Evolutionary conservation across 2,329 filamentous ascomycete species (phyloP).

Genomic region (Cladosporium sp.): DNA sequence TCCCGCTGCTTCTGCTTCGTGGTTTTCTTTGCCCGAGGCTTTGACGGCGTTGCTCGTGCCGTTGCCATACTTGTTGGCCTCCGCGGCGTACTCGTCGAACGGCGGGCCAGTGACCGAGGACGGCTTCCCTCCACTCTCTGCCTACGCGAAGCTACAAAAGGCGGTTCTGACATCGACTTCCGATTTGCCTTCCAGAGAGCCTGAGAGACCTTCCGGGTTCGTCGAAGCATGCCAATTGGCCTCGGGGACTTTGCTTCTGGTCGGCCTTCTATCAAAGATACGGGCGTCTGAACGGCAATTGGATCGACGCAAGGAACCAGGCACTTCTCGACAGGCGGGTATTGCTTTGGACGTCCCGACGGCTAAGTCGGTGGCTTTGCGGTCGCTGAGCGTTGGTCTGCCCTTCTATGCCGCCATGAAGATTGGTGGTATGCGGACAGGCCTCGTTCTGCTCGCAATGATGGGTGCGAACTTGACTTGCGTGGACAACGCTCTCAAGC

Average conservation of each 20-base stretch:
- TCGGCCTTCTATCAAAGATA: constrained; percentile 39
- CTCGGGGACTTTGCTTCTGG: constrained; percentile 42
- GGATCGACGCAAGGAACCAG: constrained; percentile 28
- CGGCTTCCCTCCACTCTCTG: constrained; percentile 27
- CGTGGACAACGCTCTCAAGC: constrained; percentile 20
- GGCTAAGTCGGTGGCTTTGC: background rate
- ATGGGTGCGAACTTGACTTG: constrained; percentile 16
- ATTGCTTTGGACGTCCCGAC: constrained; percentile 16
- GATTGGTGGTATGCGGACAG: constrained; percentile 51
- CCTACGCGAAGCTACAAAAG: constrained; percentile 27
- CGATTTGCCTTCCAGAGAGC: constrained; percentile 13
- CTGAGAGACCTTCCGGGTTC: constrained; percentile 25
- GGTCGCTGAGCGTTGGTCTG: constrained; percentile 32
- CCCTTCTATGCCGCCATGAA: constrained; percentile 56
- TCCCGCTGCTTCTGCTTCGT: constrained; percentile 20
- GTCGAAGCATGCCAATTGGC: constrained; percentile 44
- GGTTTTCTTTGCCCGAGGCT: constrained; percentile 41
- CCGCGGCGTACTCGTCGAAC: constrained; percentile 39
- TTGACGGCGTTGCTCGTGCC: constrained; percentile 49
- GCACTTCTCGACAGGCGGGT: constrained; percentile 3
- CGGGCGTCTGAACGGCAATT: constrained; percentile 25
- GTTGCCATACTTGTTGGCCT: constrained; percentile 46
- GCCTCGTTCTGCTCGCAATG: constrained; percentile 47
- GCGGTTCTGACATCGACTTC: constrained; percentile 16
- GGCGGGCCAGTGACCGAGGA: constrained; percentile 16